A percentile compares a stretch with the other conserved stretches of the same genome.
These are phyloP conservation scores for Pestalotiopsis sp. DNA, from an alignment of 2,329 filamentous ascomycete genomes.

Conservation along the genomic window DNA sequence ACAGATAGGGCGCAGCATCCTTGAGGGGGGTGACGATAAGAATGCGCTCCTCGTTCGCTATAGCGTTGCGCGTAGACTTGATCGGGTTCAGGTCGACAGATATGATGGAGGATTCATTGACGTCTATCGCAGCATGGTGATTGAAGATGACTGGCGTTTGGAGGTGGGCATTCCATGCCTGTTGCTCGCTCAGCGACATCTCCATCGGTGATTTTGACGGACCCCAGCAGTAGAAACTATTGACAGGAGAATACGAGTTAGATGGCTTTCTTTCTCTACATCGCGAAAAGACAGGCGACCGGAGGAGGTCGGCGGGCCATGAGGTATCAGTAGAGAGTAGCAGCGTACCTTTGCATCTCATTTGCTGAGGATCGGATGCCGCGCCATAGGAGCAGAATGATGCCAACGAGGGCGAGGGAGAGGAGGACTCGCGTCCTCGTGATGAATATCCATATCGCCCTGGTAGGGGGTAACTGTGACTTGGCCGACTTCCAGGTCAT, in stretches of 20 bases:
- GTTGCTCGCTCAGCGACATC: constrained; percentile 90
- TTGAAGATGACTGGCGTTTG: constrained; percentile 96
- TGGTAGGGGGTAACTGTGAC: constrained; percentile 75
- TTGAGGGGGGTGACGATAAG: constrained; percentile 92
- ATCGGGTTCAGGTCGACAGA: constrained; percentile 85
- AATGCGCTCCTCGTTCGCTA: constrained; percentile 81
- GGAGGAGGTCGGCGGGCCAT: background rate
- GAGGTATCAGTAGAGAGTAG: background rate
- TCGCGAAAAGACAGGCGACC: background rate
- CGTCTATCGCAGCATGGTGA: constrained; percentile 82
- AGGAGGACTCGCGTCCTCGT: constrained; percentile 80
- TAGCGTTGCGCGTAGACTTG: constrained; percentile 76
- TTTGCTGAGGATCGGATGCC: constrained; percentile 78
- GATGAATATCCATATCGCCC: constrained; percentile 70
- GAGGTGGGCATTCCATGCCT: constrained; percentile 84
- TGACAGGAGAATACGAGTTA: constrained; percentile 19
- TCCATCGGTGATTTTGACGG: constrained; percentile 94
- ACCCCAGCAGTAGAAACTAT: constrained; percentile 96
- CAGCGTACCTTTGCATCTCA: constrained; percentile 84
- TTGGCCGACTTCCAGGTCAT: constrained; percentile 91
- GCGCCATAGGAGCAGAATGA: constrained; percentile 85
- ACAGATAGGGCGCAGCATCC: constrained; percentile 80
- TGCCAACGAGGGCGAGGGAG: constrained; percentile 68
- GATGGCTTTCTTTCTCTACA: background rate
- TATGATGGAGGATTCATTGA: constrained; percentile 80